Percentiles rank a stretch among this genome's conserved stretches.
Conservation (phyloP, 495 filamentous ascomycete species). For the Aspergillus hancockii region DNA sequence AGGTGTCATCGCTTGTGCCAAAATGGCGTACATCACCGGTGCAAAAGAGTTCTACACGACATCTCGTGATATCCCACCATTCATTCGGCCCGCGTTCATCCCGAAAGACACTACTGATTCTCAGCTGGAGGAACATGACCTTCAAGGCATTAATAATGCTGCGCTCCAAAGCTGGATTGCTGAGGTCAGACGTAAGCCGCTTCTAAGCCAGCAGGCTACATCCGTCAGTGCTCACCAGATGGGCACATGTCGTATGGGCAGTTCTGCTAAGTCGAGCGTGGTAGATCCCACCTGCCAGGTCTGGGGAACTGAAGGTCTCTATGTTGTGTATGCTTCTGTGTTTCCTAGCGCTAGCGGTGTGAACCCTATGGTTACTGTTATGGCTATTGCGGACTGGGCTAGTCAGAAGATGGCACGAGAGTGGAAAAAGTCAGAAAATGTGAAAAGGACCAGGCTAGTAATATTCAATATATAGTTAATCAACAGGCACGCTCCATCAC, state of each 20-base stretch:
- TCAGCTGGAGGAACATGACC: no score
- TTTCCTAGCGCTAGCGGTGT: slow-evolving; percentile 89
- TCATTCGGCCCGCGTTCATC: slow-evolving; percentile 61
- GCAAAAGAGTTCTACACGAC: slow-evolving; percentile 73
- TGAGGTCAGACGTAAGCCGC: slow-evolving; percentile 56
- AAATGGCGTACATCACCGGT: slow-evolving; percentile 74
- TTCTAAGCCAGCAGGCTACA: slow-evolving; percentile 43
- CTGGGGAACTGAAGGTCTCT: slow-evolving; percentile 73
- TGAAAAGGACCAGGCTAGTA: no score
- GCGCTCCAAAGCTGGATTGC: slow-evolving; percentile 68
- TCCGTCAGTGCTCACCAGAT: slow-evolving; percentile 83
- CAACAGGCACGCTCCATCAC: no score
- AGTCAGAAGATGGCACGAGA: slow-evolving; percentile 44
- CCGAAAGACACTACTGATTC: no score
- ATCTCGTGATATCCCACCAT: slow-evolving; percentile 61
- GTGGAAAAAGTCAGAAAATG: no score
- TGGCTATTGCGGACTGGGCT: slow-evolving; percentile 69
- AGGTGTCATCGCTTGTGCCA: slow-evolving; percentile 66
- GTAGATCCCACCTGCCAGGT: slow-evolving; percentile 74
- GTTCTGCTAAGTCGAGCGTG: slow-evolving; percentile 58
- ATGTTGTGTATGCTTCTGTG: slow-evolving; percentile 83
- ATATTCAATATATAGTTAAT: no score
- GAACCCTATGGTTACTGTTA: slow-evolving; percentile 90
- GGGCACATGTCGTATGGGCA: slow-evolving; percentile 84
- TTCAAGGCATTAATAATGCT: slow-evolving; percentile 66